Evolutionary conservation across 176 grass and related monocot genomes (phyloP), one percentile per base, ranked within the genome.

Genomic region (Phoenix roebelenii): DNA sequence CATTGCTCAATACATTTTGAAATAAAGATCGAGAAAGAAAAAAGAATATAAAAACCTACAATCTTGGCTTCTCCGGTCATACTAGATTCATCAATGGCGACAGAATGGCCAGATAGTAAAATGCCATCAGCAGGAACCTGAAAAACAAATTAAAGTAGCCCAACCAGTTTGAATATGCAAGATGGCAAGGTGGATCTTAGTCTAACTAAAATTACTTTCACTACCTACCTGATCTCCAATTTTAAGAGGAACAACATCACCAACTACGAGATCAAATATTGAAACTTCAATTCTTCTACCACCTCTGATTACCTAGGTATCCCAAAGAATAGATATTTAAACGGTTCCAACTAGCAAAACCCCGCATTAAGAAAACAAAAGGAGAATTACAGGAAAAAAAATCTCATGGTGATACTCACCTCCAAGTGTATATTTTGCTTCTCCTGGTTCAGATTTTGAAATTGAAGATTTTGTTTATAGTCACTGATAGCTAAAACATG

Each of bases 401-500:
- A 39, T 39, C 9, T 10, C 9, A 12, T 12, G 35, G 1, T 39
- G 35, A 39, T 39, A 80, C 72, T 65, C 49, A 97, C 92, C 79
- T 97, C 92, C 55, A 97, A 68, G 52, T 91, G 78, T 85, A 97
- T 97, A 68, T 97, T 97, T 67, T 88, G 78, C 55, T 97, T 97
- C 81, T 97, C 92, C 68, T 91, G 84, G 82, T 97, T 91, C 59
- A 97, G 72, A 87, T 88, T 78, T 66, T 68, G 83, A 74, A 97
- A 97, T 52, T 91, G 87, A 59, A 97, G 92, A 65, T 84, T 91
- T 80, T 97, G 92, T 61, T 64, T 91, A 63, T 91, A 88, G 76
- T 97, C 92, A 73, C 92, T 97, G 59, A 58, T 83, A 30, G 87
- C 93, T 97, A 68, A 39, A 39, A 57, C 72, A 23, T 7, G 35